Evolutionary conservation across 78 protist genomes (phyloP).

Genomic region (Creolimax fragrantissima): DNA sequence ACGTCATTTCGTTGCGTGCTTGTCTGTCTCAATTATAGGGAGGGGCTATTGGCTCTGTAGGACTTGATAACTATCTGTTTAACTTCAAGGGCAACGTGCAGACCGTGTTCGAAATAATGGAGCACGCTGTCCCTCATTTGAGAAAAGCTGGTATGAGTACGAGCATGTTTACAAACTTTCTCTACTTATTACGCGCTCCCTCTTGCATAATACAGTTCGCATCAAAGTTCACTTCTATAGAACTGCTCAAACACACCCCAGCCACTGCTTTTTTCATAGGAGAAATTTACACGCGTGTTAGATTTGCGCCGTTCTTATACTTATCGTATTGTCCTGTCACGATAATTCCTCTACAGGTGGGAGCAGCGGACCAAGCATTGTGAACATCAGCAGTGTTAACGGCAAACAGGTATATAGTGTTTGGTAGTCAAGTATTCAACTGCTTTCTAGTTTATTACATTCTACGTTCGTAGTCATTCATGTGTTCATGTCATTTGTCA

Average conservation of each 20-base stretch:
- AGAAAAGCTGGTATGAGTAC: background rate
- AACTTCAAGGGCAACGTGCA: constrained; percentile 15
- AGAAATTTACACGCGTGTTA: too few species aligned
- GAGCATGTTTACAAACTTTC: background rate
- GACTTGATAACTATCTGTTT: background rate
- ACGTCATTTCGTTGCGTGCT: too few species aligned
- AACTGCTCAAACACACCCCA: too few species aligned
- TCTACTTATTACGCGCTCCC: background rate
- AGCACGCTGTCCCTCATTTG: background rate
- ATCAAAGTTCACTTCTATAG: too few species aligned
- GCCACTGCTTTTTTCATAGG: too few species aligned
- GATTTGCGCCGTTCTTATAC: too few species aligned
- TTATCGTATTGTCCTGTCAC: too few species aligned
- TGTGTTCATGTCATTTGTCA: too few species aligned
- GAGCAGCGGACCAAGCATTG: background rate
- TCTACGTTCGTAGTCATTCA: too few species aligned
- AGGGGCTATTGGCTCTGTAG: background rate
- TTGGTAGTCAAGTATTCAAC: background rate
- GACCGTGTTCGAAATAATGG: background rate
- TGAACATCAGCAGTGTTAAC: constrained; percentile 20
- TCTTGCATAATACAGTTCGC: too few species aligned
- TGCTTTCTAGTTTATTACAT: background rate
- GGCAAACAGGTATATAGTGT: background rate
- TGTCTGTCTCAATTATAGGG: background rate
- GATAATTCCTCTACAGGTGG: too few species aligned